Percentiles rank a stretch among this genome's conserved stretches.
Conservation (phyloP, 352 stramenopile species). For the Globisporangium nunn region DNA sequence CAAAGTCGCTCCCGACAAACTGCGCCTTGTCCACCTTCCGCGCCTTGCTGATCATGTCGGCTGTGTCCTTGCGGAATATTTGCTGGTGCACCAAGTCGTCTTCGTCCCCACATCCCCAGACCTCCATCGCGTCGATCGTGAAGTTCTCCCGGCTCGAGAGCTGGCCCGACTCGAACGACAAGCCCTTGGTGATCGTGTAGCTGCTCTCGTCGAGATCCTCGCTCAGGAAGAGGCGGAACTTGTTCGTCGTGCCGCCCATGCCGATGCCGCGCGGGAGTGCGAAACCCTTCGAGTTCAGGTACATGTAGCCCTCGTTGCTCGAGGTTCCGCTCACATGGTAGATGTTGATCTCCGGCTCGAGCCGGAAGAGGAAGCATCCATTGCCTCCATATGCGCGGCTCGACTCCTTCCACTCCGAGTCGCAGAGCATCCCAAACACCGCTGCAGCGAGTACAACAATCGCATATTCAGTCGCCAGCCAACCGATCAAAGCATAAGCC, state of each 20-base stretch:
- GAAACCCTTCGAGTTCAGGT: constrained; percentile 82
- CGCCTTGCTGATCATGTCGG: constrained; percentile 76
- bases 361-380: constrained; percentile 73
- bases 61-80: constrained; percentile 64
- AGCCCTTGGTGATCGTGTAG: constrained; percentile 67
- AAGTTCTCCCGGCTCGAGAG: constrained; percentile 61
- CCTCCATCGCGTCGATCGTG: constrained; percentile 56
- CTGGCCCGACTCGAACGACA: constrained; percentile 62
- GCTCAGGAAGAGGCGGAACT: constrained; percentile 73
- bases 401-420: constrained; percentile 81
- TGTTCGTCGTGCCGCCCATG: constrained; percentile 67
- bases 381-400: constrained; percentile 77
- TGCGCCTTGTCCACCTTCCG: constrained; percentile 85
- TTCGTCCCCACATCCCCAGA: constrained; percentile 74
- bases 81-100: constrained; percentile 43
- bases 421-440: constrained; percentile 83
- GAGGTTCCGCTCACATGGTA: constrained; percentile 45
- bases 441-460: constrained; percentile 19
- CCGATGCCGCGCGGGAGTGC: constrained; percentile 65
- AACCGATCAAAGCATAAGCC: too few species aligned
- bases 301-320: constrained; percentile 73
- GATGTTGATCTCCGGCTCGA: constrained; percentile 52
- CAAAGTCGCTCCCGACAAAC: constrained; percentile 78
- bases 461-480: neutral
- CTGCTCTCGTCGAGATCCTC: constrained; percentile 82